phyloP scores from a whole-genome alignment of 257 asterid genomes.

The Petrea volubilis region DNA sequence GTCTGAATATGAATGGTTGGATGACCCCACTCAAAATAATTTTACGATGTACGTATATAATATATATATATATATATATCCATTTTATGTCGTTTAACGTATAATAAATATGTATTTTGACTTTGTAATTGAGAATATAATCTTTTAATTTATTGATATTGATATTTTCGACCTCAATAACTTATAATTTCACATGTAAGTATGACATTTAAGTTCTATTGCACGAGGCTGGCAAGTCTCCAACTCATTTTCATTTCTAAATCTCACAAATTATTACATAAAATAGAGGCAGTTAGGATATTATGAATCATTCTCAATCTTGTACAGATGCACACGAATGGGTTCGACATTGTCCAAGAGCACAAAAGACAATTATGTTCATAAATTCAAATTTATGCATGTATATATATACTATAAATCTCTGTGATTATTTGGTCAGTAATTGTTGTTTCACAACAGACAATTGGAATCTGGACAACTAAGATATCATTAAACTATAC shows the following conservation, averaged over 20 bases:
- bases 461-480: slow-evolving; percentile 31
- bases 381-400: neutral
- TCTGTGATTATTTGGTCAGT: slow-evolving; percentile 22
- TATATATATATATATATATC: no score
- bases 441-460: slow-evolving; percentile 20
- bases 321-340: slow-evolving; percentile 27
- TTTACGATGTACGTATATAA: no score
- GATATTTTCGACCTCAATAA: no score
- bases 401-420: neutral
- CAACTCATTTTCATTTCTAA: neutral
- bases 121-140: no score
- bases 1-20: no score
- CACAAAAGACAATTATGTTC: slow-evolving; percentile 34
- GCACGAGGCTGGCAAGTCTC: slow-evolving; percentile 14
- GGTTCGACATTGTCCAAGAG: neutral
- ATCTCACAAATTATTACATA: neutral
- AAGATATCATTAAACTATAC: slow-evolving; percentile 7
- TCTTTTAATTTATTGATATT: no score
- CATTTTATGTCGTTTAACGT: no score
- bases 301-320: slow-evolving; percentile 9
- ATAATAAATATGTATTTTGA: no score
- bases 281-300: neutral
- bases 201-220: neutral
- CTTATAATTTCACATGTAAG: slow-evolving; percentile 15
- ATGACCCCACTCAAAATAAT: no score